Evolutionary conservation across 345 rosid genomes (phyloP).

Genomic region (Pseudoturritis turrita): DNA sequence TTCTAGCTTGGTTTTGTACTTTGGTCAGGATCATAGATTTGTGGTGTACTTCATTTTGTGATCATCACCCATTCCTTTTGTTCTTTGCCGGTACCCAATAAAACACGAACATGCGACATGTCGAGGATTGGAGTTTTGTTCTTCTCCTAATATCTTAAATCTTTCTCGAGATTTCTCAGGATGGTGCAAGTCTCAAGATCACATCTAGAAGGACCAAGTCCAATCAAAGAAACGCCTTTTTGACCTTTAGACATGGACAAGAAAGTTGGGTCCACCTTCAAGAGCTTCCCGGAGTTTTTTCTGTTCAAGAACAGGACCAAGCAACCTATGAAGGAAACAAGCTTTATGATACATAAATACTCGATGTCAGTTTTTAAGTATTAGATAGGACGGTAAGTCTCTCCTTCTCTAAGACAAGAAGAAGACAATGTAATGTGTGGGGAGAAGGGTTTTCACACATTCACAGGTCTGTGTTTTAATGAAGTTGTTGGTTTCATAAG

Average conservation of each 20-base stretch:
- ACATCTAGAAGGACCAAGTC: constrained; percentile 52
- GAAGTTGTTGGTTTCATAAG: not conserved
- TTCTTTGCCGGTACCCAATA: not conserved
- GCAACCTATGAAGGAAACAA: not conserved
- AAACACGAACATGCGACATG: not conserved
- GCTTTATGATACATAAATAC: not conserved
- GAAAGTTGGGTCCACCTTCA: no score
- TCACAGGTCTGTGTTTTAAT: not conserved
- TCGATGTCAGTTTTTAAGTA: not conserved
- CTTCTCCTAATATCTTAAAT: not conserved
- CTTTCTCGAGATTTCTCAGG: constrained; percentile 50
- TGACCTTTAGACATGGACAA: no score
- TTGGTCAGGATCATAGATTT: not conserved
- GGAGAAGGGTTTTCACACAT: not conserved
- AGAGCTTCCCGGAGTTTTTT: constrained; percentile 33
- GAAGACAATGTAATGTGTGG: not conserved
- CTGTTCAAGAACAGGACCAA: constrained; percentile 42
- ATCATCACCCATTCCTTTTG: not conserved
- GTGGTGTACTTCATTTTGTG: not conserved
- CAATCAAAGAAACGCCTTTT: constrained; percentile 30
- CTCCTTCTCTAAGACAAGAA: not conserved
- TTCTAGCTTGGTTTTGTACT: not conserved
- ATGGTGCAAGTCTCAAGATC: constrained; percentile 52
- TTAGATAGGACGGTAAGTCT: not conserved
- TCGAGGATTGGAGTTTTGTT: not conserved